Percentiles rank a stretch among this genome's conserved stretches.
Conservation (phyloP, 805 yeast species). For the Lipomyces chichibuensis region DNA sequence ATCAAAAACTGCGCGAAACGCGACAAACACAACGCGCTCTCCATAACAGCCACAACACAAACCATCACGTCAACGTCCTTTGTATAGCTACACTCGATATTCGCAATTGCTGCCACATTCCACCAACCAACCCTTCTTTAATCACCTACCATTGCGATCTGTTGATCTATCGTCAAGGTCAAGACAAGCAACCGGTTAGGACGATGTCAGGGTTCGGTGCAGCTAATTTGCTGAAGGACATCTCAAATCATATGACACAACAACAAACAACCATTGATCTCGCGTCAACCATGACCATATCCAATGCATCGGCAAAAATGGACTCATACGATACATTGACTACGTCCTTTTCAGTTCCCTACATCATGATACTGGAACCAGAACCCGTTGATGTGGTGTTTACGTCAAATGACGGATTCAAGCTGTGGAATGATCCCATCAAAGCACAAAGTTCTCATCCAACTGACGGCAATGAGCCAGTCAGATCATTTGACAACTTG, state of each 20-base stretch:
- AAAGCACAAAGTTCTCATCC: neutral
- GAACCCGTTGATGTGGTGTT: constrained; percentile 23
- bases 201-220: neutral
- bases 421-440: constrained; percentile 34
- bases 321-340: constrained; percentile 28
- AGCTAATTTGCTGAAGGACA: neutral
- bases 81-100: neutral
- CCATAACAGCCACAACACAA: neutral
- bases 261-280: neutral
- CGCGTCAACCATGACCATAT: neutral
- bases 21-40: no score
- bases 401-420: constrained; percentile 24
- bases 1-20: no score
- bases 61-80: neutral
- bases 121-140: neutral
- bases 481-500: constrained; percentile 28
- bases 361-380: constrained; percentile 33
- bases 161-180: neutral
- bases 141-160: neutral
- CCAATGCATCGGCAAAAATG: neutral
- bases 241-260: neutral
- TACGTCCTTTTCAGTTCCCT: constrained; percentile 33
- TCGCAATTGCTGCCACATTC: neutral
- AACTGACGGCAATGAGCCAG: neutral
- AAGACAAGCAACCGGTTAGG: neutral